Base-by-base conservation (phyloP, 352 stramenopile species). In the Pilasporangium apinafurcum region DNA sequence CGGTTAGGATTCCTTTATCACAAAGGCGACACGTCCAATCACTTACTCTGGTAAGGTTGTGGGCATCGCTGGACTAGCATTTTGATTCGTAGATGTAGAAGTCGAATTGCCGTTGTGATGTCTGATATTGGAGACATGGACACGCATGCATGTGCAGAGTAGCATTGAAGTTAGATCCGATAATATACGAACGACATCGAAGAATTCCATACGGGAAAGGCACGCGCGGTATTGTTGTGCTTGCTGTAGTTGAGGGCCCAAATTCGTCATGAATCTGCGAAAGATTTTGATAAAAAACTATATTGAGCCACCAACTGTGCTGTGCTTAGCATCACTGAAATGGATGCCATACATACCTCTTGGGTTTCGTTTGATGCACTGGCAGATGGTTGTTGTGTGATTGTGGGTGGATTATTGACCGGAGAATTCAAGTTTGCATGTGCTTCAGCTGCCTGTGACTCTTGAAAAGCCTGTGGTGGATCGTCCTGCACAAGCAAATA, bases 391-490 rank as follows among this genome's bases (percentile, higher is more conserved):
- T 39, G 47, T 36, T 24, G 35, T 17, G 13, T 41, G 22, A 22
- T 21, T 9, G 17, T 20, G 14, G 33, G 8, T 12, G 22, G 6
- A 22, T 31, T 9, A 17, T 8, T 25, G 7, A 8, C 13, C 21
- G n/a, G n/a, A 18, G 43, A 6, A n/a, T 31, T n/a, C 9, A 24
- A 32, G 5, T 16, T 25, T 9, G 22, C 30, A 2, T 27, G 13
- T 10, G 30, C 9, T n/a, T 20, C 32, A 17, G 41, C 21, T 21
- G 18, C 26, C 40, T 17, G 30, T 30, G 25, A 27, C 13, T 51
- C 43, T 14, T 64, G 42, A 44, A 89, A 89, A 33, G 64, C 44
- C 41, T 89, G 63, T 5, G 76, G 76, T 29, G 64, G 68, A 47
- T 89, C 76, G 33, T 89, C 76, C 76, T 88, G 16, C 21, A 14